A percentile compares a stretch with the other conserved stretches of the same genome.
These are phyloP conservation scores for Strombidium stylifer DNA, from an alignment of 73 alveolate species.

Conservation along the genomic window DNA sequence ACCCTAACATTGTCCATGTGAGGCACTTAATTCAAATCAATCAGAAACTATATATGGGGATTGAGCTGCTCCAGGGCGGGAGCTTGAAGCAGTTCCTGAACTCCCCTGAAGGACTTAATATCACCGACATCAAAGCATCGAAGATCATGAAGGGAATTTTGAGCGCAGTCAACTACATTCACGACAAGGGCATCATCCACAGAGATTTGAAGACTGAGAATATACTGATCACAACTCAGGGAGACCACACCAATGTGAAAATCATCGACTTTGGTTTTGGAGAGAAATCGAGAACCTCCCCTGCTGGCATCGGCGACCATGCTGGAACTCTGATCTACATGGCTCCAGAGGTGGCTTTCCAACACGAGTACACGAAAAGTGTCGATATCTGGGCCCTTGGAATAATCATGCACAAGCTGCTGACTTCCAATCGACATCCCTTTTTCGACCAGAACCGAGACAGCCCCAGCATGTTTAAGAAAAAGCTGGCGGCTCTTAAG, in stretches of 20 bases:
- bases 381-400: constrained; percentile 80
- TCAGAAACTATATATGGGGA: no score
- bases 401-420: constrained; percentile 68
- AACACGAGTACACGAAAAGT: constrained; percentile 65
- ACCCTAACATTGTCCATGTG: constrained; percentile 37
- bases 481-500: constrained; percentile 21
- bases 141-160: constrained; percentile 64
- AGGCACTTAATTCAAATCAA: constrained; percentile 26
- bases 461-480: constrained; percentile 51
- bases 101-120: background rate
- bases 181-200: constrained; percentile 85
- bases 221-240: constrained; percentile 40
- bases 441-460: constrained; percentile 44
- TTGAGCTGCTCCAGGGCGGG: constrained; percentile 62
- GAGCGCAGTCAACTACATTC: constrained; percentile 79
- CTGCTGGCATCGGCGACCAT: constrained; percentile 38
- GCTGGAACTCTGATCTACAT: constrained; percentile 80
- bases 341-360: constrained; percentile 84
- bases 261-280: constrained; percentile 46
- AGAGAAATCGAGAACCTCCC: constrained; percentile 17
- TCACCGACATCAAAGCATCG: constrained; percentile 76
- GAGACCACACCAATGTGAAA: constrained; percentile 19
- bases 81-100: constrained; percentile 53
- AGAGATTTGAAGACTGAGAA: constrained; percentile 88
- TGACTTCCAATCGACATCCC: constrained; percentile 73